phyloP scores from a whole-genome alignment of 208 protist genomes.

The Trypanosoma theileri region DNA sequence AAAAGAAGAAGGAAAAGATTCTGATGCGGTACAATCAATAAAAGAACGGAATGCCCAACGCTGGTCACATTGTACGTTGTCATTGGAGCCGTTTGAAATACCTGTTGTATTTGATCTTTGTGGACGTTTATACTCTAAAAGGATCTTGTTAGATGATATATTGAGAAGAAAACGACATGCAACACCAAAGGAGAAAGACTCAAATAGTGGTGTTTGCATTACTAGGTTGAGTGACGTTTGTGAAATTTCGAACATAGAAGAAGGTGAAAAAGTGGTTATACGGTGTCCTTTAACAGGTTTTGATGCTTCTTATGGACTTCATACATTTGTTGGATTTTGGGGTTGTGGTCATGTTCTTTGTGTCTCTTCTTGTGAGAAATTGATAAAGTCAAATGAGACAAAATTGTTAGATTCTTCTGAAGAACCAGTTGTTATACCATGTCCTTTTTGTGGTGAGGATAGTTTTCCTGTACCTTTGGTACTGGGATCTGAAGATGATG shows the following conservation, averaged over 20 bases:
- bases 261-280: conserved; percentile 34
- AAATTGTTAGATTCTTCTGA: not conserved
- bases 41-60: conserved; percentile 30
- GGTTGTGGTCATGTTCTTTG: conserved; percentile 73
- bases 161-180: conserved; percentile 25
- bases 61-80: conserved; percentile 67
- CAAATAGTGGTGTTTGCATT: conserved; percentile 9
- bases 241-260: conserved; percentile 43
- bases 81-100: conserved; percentile 47
- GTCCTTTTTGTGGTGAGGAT: conserved; percentile 41
- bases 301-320: conserved; percentile 43
- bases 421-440: conserved; percentile 10
- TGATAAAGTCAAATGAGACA: not conserved
- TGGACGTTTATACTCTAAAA: conserved; percentile 68
- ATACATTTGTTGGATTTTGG: conserved; percentile 77
- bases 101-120: conserved; percentile 64
- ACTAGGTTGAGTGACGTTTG: conserved; percentile 56
- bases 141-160: conserved; percentile 62
- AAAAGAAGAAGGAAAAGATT: conserved; percentile 12
- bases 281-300: conserved; percentile 62
- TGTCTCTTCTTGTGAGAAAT: conserved; percentile 20
- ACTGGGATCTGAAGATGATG: conserved; percentile 30
- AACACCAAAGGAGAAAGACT: not conserved
- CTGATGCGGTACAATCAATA: conserved; percentile 26
- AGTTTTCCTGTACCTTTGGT: conserved; percentile 46